A percentile compares a stretch with the other conserved stretches of the same genome.
Evolutionary conservation across 177 flowering plant genomes (phyloP).

Genomic region (Vitis hybrid): DNA sequence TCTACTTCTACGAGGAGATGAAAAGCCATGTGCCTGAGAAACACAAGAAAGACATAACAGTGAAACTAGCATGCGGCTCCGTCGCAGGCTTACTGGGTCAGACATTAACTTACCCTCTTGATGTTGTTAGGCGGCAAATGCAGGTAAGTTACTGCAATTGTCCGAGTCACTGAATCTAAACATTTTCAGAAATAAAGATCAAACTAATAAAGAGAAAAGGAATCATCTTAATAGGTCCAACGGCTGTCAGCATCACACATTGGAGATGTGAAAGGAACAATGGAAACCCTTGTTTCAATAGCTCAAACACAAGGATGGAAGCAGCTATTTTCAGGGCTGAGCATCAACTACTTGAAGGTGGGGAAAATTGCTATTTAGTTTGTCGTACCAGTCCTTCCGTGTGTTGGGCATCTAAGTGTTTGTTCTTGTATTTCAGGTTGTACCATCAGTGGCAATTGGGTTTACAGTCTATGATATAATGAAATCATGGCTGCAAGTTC

Average conservation of each 20-base stretch:
- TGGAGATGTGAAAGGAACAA: constrained; percentile 60
- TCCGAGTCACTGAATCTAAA: not conserved
- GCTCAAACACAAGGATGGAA: constrained; percentile 80
- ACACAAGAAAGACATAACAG: constrained; percentile 60
- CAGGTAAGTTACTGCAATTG: constrained; percentile 49
- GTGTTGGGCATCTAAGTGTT: constrained; percentile 1
- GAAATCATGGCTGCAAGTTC: constrained; percentile 78
- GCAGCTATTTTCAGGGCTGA: constrained; percentile 91
- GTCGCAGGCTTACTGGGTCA: constrained; percentile 91
- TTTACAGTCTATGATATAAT: constrained; percentile 86
- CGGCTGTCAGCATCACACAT: constrained; percentile 36
- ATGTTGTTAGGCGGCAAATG: constrained; percentile 98
- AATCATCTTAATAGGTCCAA: constrained; percentile 52
- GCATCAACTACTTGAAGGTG: constrained; percentile 93
- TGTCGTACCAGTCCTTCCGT: not conserved
- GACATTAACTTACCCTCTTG: constrained; percentile 95
- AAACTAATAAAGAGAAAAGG: not conserved
- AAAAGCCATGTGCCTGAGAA: constrained; percentile 75
- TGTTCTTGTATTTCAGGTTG: constrained; percentile 55
- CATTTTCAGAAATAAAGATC: not conserved
- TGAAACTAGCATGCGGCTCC: constrained; percentile 87
- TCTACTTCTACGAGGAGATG: constrained; percentile 96
- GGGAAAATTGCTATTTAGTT: not conserved
- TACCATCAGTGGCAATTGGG: constrained; percentile 97
- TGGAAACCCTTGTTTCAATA: constrained; percentile 62